These are phyloP conservation scores for Psidium guajava DNA, from an alignment of 345 rosid species.

Conservation along the genomic window DNA sequence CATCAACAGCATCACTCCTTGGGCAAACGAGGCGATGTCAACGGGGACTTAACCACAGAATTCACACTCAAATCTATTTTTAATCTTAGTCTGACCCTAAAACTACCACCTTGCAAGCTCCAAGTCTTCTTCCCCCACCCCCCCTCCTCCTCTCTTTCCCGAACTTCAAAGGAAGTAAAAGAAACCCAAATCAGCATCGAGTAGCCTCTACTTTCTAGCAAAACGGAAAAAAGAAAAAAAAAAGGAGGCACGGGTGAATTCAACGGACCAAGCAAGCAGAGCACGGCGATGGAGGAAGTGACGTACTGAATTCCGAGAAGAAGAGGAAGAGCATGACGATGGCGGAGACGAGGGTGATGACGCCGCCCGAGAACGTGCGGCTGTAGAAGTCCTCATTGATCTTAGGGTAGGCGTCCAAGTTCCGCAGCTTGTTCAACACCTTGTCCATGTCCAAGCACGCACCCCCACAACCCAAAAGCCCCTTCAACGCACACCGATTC, in stretches of 20 bases:
- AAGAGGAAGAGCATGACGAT: conserved; percentile 52
- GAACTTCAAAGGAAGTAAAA: not conserved
- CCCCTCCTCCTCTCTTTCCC: not conserved
- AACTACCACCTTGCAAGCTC: not conserved
- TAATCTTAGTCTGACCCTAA: not conserved
- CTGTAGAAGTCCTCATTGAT: conserved; percentile 83
- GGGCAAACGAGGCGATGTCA: not conserved
- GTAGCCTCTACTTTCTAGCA: not conserved
- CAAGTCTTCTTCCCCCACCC: not conserved
- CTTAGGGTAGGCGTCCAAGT: conserved; percentile 81
- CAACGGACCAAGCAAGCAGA: not conserved
- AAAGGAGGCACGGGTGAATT: not conserved
- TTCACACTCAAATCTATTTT: not conserved
- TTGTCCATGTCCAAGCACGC: conserved; percentile 20
- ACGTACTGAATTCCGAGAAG: conserved; percentile 68
- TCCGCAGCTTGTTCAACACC: conserved; percentile 40
- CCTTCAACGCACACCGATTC: not conserved
- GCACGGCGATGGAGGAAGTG: not conserved
- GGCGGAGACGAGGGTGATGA: conserved; percentile 64
- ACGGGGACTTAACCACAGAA: not conserved
- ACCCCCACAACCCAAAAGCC: not conserved
- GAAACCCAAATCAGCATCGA: not conserved
- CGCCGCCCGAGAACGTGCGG: conserved; percentile 81
- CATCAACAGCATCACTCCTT: not conserved
- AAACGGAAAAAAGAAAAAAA: not conserved